Evolutionary conservation across 1,284 basidiomycete species (phyloP).

Genomic region (Flammula alnicola): DNA sequence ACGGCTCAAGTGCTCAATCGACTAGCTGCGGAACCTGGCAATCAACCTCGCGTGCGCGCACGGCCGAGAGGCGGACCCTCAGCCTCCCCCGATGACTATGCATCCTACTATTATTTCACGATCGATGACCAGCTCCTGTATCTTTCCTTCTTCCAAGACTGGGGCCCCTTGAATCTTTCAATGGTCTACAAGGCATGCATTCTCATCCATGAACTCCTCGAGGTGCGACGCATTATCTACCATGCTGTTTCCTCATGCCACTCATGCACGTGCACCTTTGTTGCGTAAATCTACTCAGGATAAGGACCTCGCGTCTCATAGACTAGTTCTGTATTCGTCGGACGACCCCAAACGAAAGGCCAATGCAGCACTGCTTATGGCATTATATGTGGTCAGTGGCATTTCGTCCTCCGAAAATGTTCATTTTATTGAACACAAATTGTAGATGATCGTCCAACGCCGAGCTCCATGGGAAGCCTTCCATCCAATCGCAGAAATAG

Average conservation of each 20-base stretch:
- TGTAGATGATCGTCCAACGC: slow-evolving; percentile 92
- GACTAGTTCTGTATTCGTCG: slow-evolving; percentile 90
- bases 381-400: slow-evolving; percentile 82
- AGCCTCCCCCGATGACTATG: slow-evolving; percentile 67
- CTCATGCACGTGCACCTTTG: slow-evolving; percentile 37
- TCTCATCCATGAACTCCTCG: slow-evolving; percentile 85
- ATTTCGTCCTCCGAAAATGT: slow-evolving; percentile 8
- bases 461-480: slow-evolving; percentile 96
- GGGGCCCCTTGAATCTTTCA: slow-evolving; percentile 92
- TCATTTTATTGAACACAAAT: slow-evolving; percentile 18
- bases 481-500: slow-evolving; percentile 87
- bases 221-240: slow-evolving; percentile 52
- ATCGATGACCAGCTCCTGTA: slow-evolving; percentile 93
- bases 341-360: slow-evolving; percentile 87
- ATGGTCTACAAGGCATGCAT: slow-evolving; percentile 96
- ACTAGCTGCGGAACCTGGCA: slow-evolving; percentile 50
- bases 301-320: slow-evolving; percentile 64
- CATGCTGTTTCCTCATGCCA: slow-evolving; percentile 37
- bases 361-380: slow-evolving; percentile 91
- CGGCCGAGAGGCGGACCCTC: slow-evolving; percentile 60
- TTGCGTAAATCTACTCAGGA: slow-evolving; percentile 53
- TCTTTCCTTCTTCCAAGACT: slow-evolving; percentile 93
- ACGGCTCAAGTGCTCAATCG: slow-evolving; percentile 65
- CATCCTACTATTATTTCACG: slow-evolving; percentile 83
- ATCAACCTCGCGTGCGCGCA: slow-evolving; percentile 63